These are phyloP conservation scores for Arachis monticola DNA, from an alignment of 331 rosid species.

Conservation along the genomic window DNA sequence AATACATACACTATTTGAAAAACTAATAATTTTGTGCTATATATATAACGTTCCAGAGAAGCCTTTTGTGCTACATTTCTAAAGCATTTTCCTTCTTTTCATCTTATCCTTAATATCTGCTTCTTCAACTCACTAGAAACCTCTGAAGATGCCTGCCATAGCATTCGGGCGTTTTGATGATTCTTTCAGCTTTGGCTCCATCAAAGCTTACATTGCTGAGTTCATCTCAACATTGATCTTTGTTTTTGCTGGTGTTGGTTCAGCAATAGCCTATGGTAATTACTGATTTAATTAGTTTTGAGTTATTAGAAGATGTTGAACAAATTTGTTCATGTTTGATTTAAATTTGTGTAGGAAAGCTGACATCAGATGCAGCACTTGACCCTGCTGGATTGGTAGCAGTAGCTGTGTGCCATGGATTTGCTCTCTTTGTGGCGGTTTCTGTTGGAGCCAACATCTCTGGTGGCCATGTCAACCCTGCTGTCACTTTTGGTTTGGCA, in stretches of 20 bases:
- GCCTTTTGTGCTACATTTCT: conserved; percentile 42
- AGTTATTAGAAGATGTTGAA: too few species aligned
- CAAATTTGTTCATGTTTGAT: too few species aligned
- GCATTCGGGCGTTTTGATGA: conserved; percentile 78
- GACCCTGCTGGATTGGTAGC: conserved; percentile 81
- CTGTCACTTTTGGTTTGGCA: too few species aligned
- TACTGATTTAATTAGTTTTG: neutral
- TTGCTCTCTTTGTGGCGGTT: too few species aligned
- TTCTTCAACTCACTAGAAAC: too few species aligned
- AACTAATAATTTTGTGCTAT: conserved; percentile 9
- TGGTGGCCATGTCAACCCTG: too few species aligned
- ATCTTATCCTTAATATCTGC: conserved; percentile 28
- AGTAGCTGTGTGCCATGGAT: conserved; percentile 68
- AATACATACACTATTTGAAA: too few species aligned
- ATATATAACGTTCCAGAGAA: conserved; percentile 42
- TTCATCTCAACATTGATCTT: conserved; percentile 90
- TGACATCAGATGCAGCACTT: conserved; percentile 79
- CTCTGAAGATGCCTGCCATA: conserved; percentile 64
- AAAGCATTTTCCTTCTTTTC: conserved; percentile 8
- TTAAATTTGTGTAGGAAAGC: conserved; percentile 54
- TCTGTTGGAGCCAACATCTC: too few species aligned
- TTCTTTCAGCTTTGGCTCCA: conserved; percentile 69
- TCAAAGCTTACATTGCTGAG: conserved; percentile 84
- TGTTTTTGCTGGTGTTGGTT: conserved; percentile 93
- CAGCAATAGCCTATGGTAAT: conserved; percentile 76